Evolutionary conservation across 306 rosid species (phyloP).

Genomic region (Rosa persica): DNA sequence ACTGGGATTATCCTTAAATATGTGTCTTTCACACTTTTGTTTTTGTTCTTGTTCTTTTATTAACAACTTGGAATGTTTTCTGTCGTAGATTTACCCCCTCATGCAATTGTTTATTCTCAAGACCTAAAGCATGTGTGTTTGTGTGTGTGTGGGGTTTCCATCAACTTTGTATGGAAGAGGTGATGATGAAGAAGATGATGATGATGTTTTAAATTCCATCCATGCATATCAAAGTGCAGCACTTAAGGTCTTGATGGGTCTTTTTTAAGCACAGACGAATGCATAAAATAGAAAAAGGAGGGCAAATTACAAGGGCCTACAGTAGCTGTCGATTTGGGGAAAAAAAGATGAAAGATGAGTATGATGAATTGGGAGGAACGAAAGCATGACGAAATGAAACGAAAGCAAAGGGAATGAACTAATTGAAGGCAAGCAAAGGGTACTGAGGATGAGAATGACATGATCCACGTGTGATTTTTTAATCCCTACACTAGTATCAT

Average conservation of each 20-base stretch:
- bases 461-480: constrained; percentile 71
- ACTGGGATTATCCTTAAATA: constrained; percentile 14
- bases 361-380: constrained; percentile 35
- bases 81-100: constrained; percentile 28
- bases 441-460: constrained; percentile 46
- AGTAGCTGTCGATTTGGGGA: constrained; percentile 25
- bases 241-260: constrained; percentile 51
- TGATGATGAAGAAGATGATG: constrained; percentile 7
- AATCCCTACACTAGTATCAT: constrained; percentile 57
- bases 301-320: constrained; percentile 46
- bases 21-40: constrained; percentile 18
- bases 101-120: constrained; percentile 36
- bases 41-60: neutral
- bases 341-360: constrained; percentile 9
- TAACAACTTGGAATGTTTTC: constrained; percentile 35
- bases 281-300: neutral
- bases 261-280: constrained; percentile 41
- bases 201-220: constrained; percentile 39
- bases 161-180: neutral
- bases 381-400: constrained; percentile 58
- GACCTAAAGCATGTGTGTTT: constrained; percentile 2
- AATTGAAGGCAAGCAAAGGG: constrained; percentile 46
- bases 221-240: constrained; percentile 45
- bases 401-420: constrained; percentile 10
- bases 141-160: neutral